Percentiles rank a stretch among this genome's conserved stretches.
Conservation (phyloP, 306 rosid species). For the Malus sylvestris region DNA sequence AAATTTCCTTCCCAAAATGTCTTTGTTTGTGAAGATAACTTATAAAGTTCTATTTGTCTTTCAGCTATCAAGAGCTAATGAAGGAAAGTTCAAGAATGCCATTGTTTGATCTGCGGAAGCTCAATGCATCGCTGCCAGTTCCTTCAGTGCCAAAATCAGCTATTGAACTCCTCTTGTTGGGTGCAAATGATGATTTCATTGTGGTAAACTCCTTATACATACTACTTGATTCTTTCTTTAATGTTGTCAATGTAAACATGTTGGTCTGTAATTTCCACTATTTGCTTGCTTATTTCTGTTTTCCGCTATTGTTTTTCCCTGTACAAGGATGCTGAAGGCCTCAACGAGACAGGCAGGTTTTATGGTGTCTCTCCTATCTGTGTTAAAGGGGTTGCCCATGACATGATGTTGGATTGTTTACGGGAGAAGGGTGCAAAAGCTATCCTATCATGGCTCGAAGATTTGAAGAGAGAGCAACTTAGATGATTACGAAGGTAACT, state of each 20-base stretch:
- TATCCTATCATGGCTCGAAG: conserved; percentile 57
- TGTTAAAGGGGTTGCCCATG: conserved; percentile 67
- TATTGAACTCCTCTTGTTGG: conserved; percentile 62
- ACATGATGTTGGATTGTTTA: conserved; percentile 76
- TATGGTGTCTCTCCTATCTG: conserved; percentile 50
- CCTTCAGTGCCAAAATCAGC: conserved; percentile 48
- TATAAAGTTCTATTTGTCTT: conserved; percentile 11
- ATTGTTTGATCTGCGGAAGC: conserved; percentile 75
- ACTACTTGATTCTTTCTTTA: background rate
- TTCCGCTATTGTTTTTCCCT: background rate
- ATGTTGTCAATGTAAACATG: background rate
- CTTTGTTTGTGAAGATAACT: background rate
- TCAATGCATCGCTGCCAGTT: conserved; percentile 86
- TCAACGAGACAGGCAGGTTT: conserved; percentile 64
- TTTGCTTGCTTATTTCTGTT: background rate
- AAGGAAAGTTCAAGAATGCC: conserved; percentile 93
- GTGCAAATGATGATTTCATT: conserved; percentile 77
- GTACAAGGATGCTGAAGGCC: conserved; percentile 60
- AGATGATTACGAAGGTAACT: too few relatives aligned
- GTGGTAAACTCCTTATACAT: conserved; percentile 41
- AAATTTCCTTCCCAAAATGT: background rate
- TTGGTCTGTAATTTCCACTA: background rate
- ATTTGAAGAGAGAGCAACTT: conserved; percentile 17
- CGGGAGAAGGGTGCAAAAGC: conserved; percentile 74
- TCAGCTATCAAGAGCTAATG: conserved; percentile 83